Conservation (phyloP, 352 stramenopile species). For the Globisporangium emineosum region DNA sequence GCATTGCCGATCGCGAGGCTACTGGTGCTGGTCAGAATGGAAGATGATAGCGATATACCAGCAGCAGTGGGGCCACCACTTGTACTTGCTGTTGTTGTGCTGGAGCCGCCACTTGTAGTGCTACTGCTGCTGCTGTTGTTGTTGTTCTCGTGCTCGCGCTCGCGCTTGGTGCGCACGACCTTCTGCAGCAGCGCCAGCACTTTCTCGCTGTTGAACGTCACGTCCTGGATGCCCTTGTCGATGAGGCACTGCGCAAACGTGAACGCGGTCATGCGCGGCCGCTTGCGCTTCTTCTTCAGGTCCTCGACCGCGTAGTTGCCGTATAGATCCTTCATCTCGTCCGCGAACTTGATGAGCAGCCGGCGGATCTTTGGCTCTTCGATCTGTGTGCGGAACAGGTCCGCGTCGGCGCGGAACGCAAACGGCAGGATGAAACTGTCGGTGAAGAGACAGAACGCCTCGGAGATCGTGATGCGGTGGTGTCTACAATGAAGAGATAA, state of each 20-base stretch:
- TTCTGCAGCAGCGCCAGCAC: conserved; percentile 55
- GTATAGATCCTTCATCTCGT: conserved; percentile 61
- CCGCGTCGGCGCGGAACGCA: conserved; percentile 66
- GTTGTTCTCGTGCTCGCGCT: conserved; percentile 10
- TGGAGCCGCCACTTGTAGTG: conserved; percentile 1
- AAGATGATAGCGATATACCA: neutral
- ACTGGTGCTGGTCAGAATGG: conserved; percentile 1
- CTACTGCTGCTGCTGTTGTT: conserved; percentile 5
- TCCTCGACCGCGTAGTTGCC: conserved; percentile 50
- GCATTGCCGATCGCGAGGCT: conserved; percentile 1
- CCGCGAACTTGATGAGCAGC: conserved; percentile 55
- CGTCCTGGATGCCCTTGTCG: conserved; percentile 57
- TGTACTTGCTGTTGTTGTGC: neutral
- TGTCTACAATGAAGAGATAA: conserved; percentile 21
- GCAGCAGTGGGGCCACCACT: neutral
- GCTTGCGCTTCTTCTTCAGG: conserved; percentile 33
- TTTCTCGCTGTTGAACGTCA: conserved; percentile 60
- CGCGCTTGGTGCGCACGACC: conserved; percentile 36
- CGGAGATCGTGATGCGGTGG: conserved; percentile 64
- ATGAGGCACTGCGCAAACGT: conserved; percentile 63
- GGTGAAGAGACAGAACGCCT: conserved; percentile 71
- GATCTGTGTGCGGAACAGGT: conserved; percentile 72
- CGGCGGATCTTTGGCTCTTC: conserved; percentile 63
- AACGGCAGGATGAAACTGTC: conserved; percentile 75
- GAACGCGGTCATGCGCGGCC: conserved; percentile 50